Conservation (phyloP, 2,329 filamentous ascomycete genomes). For the Eutypella sp. region DNA sequence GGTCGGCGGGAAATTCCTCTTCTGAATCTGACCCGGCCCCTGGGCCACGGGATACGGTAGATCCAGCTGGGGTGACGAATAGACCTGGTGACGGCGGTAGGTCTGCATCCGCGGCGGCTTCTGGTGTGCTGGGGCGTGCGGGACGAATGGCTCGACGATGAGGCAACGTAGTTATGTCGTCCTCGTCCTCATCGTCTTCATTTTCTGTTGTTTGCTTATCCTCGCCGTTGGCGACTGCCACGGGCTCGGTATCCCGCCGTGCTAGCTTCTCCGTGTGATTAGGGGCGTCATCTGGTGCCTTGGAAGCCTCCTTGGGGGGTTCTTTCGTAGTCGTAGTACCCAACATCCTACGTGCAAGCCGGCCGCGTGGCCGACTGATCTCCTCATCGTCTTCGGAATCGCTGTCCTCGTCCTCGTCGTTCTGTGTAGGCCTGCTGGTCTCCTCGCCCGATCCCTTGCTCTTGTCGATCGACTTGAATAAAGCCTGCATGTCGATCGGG, state of each 20-base stretch:
- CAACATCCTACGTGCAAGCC: conserved; percentile 29
- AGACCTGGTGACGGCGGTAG: conserved; percentile 43
- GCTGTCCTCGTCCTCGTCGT: conserved; percentile 29
- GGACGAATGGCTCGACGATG: conserved; percentile 20
- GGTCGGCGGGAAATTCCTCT: conserved; percentile 39
- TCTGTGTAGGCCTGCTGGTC: conserved; percentile 6
- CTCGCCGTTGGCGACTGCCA: conserved; percentile 6
- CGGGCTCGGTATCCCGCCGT: conserved; percentile 3
- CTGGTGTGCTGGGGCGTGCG: conserved; percentile 20
- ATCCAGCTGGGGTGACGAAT: conserved; percentile 49
- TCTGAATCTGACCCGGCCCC: conserved; percentile 35
- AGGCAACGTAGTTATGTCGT: conserved; percentile 16
- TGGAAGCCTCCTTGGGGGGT: conserved; percentile 2
- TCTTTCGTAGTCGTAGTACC: conserved; percentile 13
- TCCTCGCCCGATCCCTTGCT: conserved; percentile 8
- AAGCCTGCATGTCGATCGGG: conserved; percentile 17
- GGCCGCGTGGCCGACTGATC: conserved; percentile 35
- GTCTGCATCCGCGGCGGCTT: conserved; percentile 22
- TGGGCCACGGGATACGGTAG: conserved; percentile 13
- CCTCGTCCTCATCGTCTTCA: conserved; percentile 23
- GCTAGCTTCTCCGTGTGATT: conserved; percentile 1
- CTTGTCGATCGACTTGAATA: conserved; percentile 20
- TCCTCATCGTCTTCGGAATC: conserved; percentile 38
- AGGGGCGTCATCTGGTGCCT: conserved; percentile 2
- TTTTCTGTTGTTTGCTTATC: conserved; percentile 11